Evolutionary conservation across 164 flowering plant genomes (phyloP), one percentile per base, ranked within the genome.

Genomic region (Chloranthus sessilifolius): DNA sequence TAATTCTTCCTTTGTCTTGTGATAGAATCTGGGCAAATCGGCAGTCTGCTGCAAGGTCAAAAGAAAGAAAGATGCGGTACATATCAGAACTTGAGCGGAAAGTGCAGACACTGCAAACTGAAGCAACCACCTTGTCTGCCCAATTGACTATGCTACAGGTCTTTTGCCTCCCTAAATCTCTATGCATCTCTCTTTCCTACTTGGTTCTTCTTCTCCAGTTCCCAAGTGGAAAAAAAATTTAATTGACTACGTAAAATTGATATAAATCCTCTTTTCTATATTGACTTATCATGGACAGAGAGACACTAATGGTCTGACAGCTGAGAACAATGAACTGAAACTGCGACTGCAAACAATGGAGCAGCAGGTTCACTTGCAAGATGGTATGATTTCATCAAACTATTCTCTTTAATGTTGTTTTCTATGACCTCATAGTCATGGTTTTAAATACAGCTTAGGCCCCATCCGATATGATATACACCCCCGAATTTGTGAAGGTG

Each of bases 1-100:
- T 21, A 0, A 10, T 47, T 21, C 8, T 35, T 35, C 50, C 23
- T 19, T 14, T 64, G 1, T 41, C 26, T 34, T 62, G 38, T 31
- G 1, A 61, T 63, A 92, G 98, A 73, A 82, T 92, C 36, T 92
- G 96, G 98, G 98, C 98, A 45, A 92, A 92, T 59, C 73, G 98
- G 76, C 98, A 92, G 62, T 92, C 98, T 30, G 98, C 98, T 55
- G 95, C 98, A 19, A 81, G 98, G 66, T 91, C 98, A 24, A 91
- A 91, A 65, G 98, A 91, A 64, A 82, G 98, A 67, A 92, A 92
- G 64, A 85, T 92, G 96, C 77, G 96, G 27, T 91, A 91, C 62
- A 91, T 91, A 59, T 79, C 92, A 51, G 96, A 91, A 70, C 95
- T 91, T 52, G 98, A 92, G 63, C 63, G 91, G 61, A 91, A 91